Conservation (phyloP, 805 yeast genomes). For the Starmerella asiatica region DNA sequence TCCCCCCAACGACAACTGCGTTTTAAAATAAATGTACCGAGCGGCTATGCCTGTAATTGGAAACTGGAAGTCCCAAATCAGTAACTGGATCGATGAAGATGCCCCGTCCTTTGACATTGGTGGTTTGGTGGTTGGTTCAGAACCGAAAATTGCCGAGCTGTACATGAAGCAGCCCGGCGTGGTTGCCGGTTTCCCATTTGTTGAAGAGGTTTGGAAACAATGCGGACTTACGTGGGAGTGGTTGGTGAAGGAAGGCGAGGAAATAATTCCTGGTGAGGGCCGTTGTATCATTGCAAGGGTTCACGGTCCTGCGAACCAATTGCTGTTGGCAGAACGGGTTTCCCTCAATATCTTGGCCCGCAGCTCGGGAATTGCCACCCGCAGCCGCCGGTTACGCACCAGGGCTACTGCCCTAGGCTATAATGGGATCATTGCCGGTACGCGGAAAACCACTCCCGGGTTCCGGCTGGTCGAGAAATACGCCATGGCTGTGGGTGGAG, state of each 20-base stretch:
- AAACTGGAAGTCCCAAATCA: constrained; percentile 66
- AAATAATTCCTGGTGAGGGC: constrained; percentile 34
- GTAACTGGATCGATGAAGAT: constrained; percentile 69
- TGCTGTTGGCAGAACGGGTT: constrained; percentile 73
- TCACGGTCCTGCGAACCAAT: constrained; percentile 65
- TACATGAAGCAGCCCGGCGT: constrained; percentile 73
- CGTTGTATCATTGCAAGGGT: constrained; percentile 68
- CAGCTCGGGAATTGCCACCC: constrained; percentile 78
- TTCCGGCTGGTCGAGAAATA: constrained; percentile 77
- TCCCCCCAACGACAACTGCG: no score
- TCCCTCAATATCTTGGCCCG: constrained; percentile 72
- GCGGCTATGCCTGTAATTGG: constrained; percentile 54
- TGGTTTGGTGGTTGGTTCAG: constrained; percentile 85
- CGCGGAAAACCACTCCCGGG: constrained; percentile 96
- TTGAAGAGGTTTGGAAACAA: constrained; percentile 67
- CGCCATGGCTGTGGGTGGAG: constrained; percentile 91
- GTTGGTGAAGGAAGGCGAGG: constrained; percentile 58
- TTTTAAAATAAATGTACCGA: constrained; percentile 11
- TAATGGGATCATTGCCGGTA: constrained; percentile 81
- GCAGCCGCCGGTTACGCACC: constrained; percentile 41
- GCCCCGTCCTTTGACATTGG: constrained; percentile 92
- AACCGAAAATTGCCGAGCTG: constrained; percentile 54
- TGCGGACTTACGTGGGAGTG: constrained; percentile 61
- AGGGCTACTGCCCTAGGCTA: constrained; percentile 59
- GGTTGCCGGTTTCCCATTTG: constrained; percentile 79